Conservation (phyloP, 2,329 filamentous ascomycete genomes). For the Pyrenophora graminea region DNA sequence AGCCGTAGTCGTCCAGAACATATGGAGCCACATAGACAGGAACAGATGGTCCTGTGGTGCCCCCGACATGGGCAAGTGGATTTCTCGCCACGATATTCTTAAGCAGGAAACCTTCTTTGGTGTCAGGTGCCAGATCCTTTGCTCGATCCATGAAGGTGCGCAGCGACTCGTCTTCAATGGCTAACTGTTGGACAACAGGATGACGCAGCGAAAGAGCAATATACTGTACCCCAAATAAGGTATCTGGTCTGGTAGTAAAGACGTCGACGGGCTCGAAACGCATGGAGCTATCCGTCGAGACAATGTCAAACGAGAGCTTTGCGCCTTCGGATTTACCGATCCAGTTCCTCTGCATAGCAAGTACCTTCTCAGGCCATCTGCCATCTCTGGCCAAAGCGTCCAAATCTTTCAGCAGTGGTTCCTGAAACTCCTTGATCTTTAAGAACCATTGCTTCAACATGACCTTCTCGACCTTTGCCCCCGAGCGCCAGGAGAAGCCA, state of each 20-base stretch:
- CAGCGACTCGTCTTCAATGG: slow-evolving; percentile 63
- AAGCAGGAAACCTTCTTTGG: slow-evolving; percentile 69
- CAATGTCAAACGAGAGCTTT: slow-evolving; percentile 70
- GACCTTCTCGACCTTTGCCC: slow-evolving; percentile 79
- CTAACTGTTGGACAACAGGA: slow-evolving; percentile 66
- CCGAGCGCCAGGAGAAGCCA: slow-evolving; percentile 84
- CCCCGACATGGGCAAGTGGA: slow-evolving; percentile 58
- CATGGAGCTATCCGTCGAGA: slow-evolving; percentile 44
- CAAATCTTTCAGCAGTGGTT: slow-evolving; percentile 72
- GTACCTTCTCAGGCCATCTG: slow-evolving; percentile 80
- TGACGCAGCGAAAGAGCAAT: slow-evolving; percentile 76
- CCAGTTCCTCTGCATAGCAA: slow-evolving; percentile 87
- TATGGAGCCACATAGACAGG: slow-evolving; percentile 84
- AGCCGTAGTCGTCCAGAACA: slow-evolving; percentile 82
- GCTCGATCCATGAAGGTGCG: slow-evolving; percentile 67
- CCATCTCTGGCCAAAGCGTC: slow-evolving; percentile 65
- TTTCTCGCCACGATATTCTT: slow-evolving; percentile 47
- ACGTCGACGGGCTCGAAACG: slow-evolving; percentile 64
- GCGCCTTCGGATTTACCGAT: slow-evolving; percentile 78
- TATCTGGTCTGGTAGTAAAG: slow-evolving; percentile 85
- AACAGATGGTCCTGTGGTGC: slow-evolving; percentile 57
- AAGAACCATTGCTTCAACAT: slow-evolving; percentile 89
- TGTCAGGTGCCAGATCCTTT: slow-evolving; percentile 58
- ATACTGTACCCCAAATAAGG: slow-evolving; percentile 85
- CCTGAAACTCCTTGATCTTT: slow-evolving; percentile 77